These are phyloP conservation scores for Fraxinus platypoda DNA, from an alignment of 305 asterid genomes.

Conservation along the genomic window DNA sequence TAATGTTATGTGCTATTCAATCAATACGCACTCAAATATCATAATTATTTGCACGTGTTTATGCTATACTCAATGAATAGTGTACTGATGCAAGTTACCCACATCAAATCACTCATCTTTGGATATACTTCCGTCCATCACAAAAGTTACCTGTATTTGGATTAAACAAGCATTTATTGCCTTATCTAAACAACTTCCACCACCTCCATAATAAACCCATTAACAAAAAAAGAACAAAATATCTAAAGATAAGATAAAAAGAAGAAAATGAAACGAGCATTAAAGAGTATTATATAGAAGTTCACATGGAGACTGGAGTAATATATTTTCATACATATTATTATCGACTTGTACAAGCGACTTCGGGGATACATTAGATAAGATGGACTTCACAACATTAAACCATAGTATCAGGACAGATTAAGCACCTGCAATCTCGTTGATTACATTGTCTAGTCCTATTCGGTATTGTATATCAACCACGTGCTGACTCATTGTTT, in stretches of 20 bases:
- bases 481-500: slow-evolving; percentile 20
- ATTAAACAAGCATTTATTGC: neutral
- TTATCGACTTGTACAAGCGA: neutral
- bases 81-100: neutral
- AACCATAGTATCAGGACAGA: neutral
- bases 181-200: neutral
- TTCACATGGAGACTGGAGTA: neutral
- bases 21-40: neutral
- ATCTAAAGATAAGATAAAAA: neutral
- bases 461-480: neutral
- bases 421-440: neutral
- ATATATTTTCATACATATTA: neutral
- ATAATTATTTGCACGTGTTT: neutral
- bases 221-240: neutral
- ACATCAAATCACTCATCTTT: neutral
- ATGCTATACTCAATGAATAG: neutral
- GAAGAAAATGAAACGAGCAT: neutral
- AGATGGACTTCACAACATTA: neutral
- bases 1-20: neutral
- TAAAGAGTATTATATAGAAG: neutral
- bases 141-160: neutral
- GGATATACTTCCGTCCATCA: neutral
- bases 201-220: neutral
- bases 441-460: neutral
- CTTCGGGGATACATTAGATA: neutral